phyloP scores from a whole-genome alignment of 768 basidiomycete species.

The Epithele typhae region DNA sequence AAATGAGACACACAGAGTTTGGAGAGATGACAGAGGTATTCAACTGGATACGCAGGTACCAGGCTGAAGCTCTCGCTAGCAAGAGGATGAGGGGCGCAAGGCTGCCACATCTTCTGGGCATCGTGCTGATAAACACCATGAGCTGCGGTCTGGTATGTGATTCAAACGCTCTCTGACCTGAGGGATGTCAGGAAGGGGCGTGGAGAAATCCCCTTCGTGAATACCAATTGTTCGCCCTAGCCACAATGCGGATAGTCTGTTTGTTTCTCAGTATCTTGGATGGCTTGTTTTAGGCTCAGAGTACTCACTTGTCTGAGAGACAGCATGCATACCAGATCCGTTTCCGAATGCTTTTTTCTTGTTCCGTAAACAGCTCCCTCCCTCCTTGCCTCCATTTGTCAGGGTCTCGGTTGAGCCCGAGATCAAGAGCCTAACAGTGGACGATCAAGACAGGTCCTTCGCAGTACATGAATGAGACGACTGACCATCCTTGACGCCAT shows the following conservation, averaged over 20 bases:
- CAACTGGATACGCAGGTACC: slow-evolving; percentile 42
- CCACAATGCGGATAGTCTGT: slow-evolving; percentile 44
- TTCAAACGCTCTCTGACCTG: too few species aligned
- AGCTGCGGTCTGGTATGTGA: too few species aligned
- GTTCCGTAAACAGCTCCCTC: slow-evolving; percentile 53
- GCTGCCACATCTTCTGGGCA: slow-evolving; percentile 50
- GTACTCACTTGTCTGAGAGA: slow-evolving; percentile 59
- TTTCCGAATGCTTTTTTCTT: slow-evolving; percentile 64
- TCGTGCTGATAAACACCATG: slow-evolving; percentile 41
- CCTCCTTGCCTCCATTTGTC: slow-evolving; percentile 63
- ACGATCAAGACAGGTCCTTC: not conserved
- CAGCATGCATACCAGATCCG: slow-evolving; percentile 84
- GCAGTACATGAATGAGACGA: not conserved
- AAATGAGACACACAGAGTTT: slow-evolving; percentile 53
- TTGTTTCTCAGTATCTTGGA: too few species aligned
- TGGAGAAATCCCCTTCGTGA: slow-evolving; percentile 66
- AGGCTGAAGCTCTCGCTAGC: slow-evolving; percentile 37
- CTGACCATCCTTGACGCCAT: slow-evolving; percentile 74
- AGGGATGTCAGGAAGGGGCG: slow-evolving; percentile 52
- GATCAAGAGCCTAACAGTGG: slow-evolving; percentile 58
- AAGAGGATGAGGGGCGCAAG: slow-evolving; percentile 31
- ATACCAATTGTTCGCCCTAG: slow-evolving; percentile 66
- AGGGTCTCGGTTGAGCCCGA: slow-evolving; percentile 77
- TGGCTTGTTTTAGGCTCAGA: slow-evolving; percentile 3
- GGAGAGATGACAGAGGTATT: slow-evolving; percentile 50